Evolutionary conservation across 2,329 filamentous ascomycete genomes (phyloP).

Genomic region (Ilyonectria destructans): DNA sequence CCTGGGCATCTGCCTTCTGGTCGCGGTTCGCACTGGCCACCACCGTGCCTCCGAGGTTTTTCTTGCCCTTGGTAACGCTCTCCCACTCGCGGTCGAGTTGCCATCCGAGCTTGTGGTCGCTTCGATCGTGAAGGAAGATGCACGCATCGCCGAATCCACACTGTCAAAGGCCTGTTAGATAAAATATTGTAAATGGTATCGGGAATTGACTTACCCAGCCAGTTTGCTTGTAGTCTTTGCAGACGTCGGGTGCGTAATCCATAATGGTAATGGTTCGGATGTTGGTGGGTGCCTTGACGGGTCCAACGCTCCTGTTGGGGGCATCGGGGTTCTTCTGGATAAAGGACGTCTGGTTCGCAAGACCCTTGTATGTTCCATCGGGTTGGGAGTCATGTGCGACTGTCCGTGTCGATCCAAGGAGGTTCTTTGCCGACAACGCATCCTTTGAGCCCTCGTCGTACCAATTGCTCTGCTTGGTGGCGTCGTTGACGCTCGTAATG

Average conservation of each 20-base stretch:
- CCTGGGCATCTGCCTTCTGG: slow-evolving; percentile 56
- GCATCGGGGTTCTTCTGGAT: slow-evolving; percentile 88
- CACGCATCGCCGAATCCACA: slow-evolving; percentile 63
- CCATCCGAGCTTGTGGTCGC: slow-evolving; percentile 93
- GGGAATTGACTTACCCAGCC: slow-evolving; percentile 4
- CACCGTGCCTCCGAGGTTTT: slow-evolving; percentile 73
- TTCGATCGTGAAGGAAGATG: slow-evolving; percentile 84
- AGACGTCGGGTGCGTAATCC: slow-evolving; percentile 93
- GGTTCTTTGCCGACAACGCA: slow-evolving; percentile 64
- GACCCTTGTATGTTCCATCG: slow-evolving; percentile 84
- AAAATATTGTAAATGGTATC: not conserved
- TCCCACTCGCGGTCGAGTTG: slow-evolving; percentile 97
- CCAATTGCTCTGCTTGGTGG: slow-evolving; percentile 92
- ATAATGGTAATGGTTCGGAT: slow-evolving; percentile 91
- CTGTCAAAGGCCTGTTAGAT: slow-evolving; percentile 56
- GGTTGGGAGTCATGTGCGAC: slow-evolving; percentile 54
- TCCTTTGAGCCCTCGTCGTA: slow-evolving; percentile 81
- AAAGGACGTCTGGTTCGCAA: slow-evolving; percentile 81
- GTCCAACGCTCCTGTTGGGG: slow-evolving; percentile 80
- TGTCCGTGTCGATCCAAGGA: slow-evolving; percentile 71
- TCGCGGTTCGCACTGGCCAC: slow-evolving; percentile 73
- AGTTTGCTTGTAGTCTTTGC: slow-evolving; percentile 88
- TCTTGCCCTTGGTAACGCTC: slow-evolving; percentile 81
- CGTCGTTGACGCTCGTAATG: slow-evolving; percentile 83
- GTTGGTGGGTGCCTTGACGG: slow-evolving; percentile 90